Percentiles rank a stretch among this genome's conserved stretches.
Conservation (phyloP, 805 yeast species). For the Cyberlindnera bimundalis region DNA sequence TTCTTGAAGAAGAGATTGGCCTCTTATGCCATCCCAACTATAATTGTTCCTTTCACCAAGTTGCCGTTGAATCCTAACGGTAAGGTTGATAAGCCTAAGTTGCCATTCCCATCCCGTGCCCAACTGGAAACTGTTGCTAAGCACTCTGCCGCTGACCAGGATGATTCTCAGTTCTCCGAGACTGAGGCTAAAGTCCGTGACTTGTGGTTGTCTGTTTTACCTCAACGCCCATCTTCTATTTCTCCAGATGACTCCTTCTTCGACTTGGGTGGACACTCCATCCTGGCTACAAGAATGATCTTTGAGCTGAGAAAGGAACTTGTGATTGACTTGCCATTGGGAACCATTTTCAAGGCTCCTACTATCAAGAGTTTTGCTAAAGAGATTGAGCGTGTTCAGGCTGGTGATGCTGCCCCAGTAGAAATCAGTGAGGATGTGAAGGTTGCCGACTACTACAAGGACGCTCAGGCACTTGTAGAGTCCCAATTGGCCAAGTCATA, state of each 20-base stretch:
- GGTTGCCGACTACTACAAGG: conserved; percentile 56
- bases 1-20: conserved; percentile 87
- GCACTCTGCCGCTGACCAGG: conserved; percentile 38
- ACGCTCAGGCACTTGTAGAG: conserved; percentile 56
- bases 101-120: conserved; percentile 90
- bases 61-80: conserved; percentile 97
- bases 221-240: conserved; percentile 76
- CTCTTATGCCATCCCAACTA: conserved; percentile 87
- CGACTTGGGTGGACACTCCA: conserved; percentile 97
- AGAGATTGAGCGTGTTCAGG: conserved; percentile 58
- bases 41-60: conserved; percentile 81
- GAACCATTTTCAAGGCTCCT: conserved; percentile 86
- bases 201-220: conserved; percentile 82
- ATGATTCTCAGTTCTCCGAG: conserved; percentile 53
- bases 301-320: conserved; percentile 81
- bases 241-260: conserved; percentile 85
- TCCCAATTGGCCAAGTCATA: conserved; percentile 42
- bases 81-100: conserved; percentile 93
- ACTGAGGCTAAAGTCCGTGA: conserved; percentile 70
- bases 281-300: conserved; percentile 94
- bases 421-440: conserved; percentile 34
- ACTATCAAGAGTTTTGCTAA: conserved; percentile 76
- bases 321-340: conserved; percentile 80
- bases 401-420: conserved; percentile 45
- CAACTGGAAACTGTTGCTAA: conserved; percentile 76